These are phyloP conservation scores for Populus nigra DNA, from an alignment of 345 rosid genomes.

Conservation along the genomic window DNA sequence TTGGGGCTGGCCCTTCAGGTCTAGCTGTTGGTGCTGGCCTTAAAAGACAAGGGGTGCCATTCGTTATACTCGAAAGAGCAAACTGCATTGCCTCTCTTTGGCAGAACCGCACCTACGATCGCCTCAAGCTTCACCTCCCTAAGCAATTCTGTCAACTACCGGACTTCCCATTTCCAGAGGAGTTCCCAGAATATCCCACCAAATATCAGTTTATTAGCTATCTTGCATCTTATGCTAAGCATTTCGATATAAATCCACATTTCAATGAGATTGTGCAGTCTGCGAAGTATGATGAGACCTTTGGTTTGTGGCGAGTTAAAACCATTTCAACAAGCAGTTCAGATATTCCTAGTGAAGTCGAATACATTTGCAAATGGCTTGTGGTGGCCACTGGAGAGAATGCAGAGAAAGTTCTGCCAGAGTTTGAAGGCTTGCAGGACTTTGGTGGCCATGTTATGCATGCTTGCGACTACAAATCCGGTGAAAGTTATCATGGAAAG, in stretches of 20 bases:
- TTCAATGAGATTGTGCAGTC: constrained; percentile 71
- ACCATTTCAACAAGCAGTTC: constrained; percentile 40
- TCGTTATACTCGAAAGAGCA: constrained; percentile 69
- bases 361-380: constrained; percentile 76
- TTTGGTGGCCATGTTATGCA: constrained; percentile 62
- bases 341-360: constrained; percentile 41
- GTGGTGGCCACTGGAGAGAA: constrained; percentile 92
- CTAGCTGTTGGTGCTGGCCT: constrained; percentile 69
- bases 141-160: constrained; percentile 79
- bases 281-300: constrained; percentile 61
- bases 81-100: constrained; percentile 83
- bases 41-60: constrained; percentile 65
- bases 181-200: constrained; percentile 76
- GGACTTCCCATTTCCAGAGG: constrained; percentile 53
- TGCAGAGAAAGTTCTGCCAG: constrained; percentile 73
- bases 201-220: constrained; percentile 68
- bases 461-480: constrained; percentile 77
- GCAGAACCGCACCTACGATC: constrained; percentile 77
- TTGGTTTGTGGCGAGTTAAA: constrained; percentile 69
- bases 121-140: constrained; percentile 88
- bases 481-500: constrained; percentile 53
- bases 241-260: constrained; percentile 57
- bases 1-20: constrained; percentile 90
- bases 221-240: constrained; percentile 60
- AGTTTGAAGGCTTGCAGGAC: constrained; percentile 62